Percentiles rank a stretch among this genome's conserved stretches.
phyloP scores from a whole-genome alignment of 2,329 filamentous ascomycete genomes.

The Claviceps cyperi region DNA sequence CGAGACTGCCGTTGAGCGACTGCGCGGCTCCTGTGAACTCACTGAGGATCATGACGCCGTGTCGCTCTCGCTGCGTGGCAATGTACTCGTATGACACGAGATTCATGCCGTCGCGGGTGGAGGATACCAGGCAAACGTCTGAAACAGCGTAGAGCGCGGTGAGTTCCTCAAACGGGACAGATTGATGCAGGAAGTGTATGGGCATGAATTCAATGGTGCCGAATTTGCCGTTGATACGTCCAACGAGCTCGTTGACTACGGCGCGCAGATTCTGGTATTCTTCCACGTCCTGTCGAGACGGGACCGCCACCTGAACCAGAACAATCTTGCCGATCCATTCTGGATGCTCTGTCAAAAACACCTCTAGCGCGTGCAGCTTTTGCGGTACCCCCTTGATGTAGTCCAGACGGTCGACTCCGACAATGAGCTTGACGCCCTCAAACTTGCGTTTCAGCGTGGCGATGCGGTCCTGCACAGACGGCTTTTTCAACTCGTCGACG shows the following conservation, averaged over 20 bases:
- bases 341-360: constrained; percentile 91
- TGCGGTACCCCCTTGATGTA: constrained; percentile 99
- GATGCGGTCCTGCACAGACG: constrained; percentile 78
- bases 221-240: constrained; percentile 92
- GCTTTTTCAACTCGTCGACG: constrained; percentile 71
- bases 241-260: constrained; percentile 92
- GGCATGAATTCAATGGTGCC: constrained; percentile 98
- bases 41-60: constrained; percentile 87
- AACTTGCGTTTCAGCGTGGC: constrained; percentile 77
- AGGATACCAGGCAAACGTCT: constrained; percentile 84
- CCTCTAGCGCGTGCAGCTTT: constrained; percentile 89
- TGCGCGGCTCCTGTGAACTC: constrained; percentile 95
- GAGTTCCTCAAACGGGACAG: constrained; percentile 85
- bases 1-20: constrained; percentile 80
- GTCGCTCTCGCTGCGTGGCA: constrained; percentile 75
- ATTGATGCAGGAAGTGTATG: constrained; percentile 97
- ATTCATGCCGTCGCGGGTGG: constrained; percentile 98
- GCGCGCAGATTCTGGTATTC: constrained; percentile 94
- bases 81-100: constrained; percentile 98
- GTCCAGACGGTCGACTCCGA: constrained; percentile 89
- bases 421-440: constrained; percentile 88
- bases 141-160: constrained; percentile 86
- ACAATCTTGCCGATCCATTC: constrained; percentile 98
- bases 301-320: constrained; percentile 88
- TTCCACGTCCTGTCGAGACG: constrained; percentile 87